Base-by-base conservation (phyloP, 1,139 yeast genomes). In the Casaregolazyma lundiana region DNA sequence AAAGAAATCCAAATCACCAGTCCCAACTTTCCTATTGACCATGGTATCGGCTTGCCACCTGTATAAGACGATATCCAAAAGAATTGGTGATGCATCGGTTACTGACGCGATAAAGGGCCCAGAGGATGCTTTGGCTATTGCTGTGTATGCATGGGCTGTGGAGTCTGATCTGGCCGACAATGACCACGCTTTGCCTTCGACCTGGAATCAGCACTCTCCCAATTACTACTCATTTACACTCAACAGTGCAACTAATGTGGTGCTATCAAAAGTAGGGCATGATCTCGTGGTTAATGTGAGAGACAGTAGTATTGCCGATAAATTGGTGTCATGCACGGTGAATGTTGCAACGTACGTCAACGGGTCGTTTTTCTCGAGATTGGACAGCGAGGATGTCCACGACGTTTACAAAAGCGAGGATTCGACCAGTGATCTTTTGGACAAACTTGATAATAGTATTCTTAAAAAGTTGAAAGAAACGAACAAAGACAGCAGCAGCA, bases 201-300 rank as follows among this genome's bases (percentile, higher is more conserved):
- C 43, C 5, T 57, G 61, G 61, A 53, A 53, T 41, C 36, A 44
- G 6, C 51, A 52, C n/a, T 50, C 58, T n/a, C 60, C 60, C 13
- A 49, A 57, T 35, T 56, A 45, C 41, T 57, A 43, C 40, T 44
- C 47, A 17, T 56, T 57, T 43, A 21, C 40, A 11, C 51, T 41
- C n/a, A 29, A 35, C 26, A 18, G 20, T 6, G 36, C 24, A 9
- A 35, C 32, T n/a, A 35, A 44, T 13, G 20, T 44, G 36, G 11
- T 22, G 8, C 19, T 38, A 16, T 32, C 43, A 7, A 18, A 20
- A 40, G 15, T 44, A n/a, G 38, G 43, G 11, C 19, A 17, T 19
- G 45, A 42, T 15, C 7, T 42, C 24, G 39, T 42, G 7, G 38
- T 42, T 19, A 42, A 42, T 36, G 45, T 24, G 13, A 8, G 35